A percentile compares a stretch with the other conserved stretches of the same genome.
These are phyloP conservation scores for Pythium aphanidermatum DNA, from an alignment of 352 stramenopile genomes.

Conservation along the genomic window DNA sequence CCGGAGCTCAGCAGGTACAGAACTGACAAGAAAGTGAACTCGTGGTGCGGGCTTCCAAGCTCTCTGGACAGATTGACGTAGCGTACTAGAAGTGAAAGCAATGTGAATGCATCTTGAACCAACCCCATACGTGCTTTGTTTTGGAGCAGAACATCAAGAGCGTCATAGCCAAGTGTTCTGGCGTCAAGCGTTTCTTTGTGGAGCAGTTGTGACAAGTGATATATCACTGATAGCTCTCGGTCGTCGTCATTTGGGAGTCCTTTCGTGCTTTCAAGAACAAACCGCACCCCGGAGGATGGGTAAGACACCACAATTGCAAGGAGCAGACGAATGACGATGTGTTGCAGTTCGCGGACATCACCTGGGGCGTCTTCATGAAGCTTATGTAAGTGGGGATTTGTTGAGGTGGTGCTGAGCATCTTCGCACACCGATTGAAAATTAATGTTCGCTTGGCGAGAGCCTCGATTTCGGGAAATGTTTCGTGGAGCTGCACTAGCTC, in stretches of 20 bases:
- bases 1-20: conserved; percentile 39
- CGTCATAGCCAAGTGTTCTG: conserved; percentile 27
- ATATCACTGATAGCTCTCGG: conserved; percentile 50
- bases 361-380: conserved; percentile 7
- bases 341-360: conserved; percentile 30
- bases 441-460: conserved; percentile 22
- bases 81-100: conserved; percentile 48
- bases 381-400: too few species aligned
- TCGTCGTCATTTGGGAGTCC: conserved; percentile 40
- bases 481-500: conserved; percentile 20
- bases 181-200: conserved; percentile 53
- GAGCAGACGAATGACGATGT: conserved; percentile 53
- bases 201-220: conserved; percentile 53
- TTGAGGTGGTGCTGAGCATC: conserved; percentile 30
- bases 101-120: conserved; percentile 47
- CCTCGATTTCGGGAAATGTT: conserved; percentile 19
- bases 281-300: conserved; percentile 52
- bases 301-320: conserved; percentile 46
- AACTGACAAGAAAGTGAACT: conserved; percentile 51
- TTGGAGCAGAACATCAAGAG: conserved; percentile 21
- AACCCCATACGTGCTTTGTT: conserved; percentile 30
- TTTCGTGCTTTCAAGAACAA: conserved; percentile 66
- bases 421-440: conserved; percentile 71
- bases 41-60: conserved; percentile 40
- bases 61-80: conserved; percentile 64